phyloP scores from a whole-genome alignment of 164 flowering plant species.

The Dillenia turbinata region DNA sequence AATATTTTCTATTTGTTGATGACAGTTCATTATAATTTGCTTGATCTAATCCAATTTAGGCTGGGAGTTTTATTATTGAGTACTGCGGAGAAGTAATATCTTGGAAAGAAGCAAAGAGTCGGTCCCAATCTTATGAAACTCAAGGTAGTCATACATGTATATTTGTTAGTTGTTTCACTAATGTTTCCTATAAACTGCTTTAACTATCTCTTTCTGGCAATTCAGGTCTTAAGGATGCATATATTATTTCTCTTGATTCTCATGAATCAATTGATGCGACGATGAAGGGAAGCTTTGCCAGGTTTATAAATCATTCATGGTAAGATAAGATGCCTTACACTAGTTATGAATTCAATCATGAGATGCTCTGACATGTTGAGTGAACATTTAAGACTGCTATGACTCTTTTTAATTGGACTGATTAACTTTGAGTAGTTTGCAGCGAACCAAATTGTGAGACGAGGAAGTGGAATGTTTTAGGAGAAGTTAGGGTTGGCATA shows the following conservation, averaged over 20 bases:
- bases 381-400: background rate
- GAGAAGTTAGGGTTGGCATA: slow-evolving; percentile 93
- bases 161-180: background rate
- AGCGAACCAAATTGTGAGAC: slow-evolving; percentile 98
- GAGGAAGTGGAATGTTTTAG: slow-evolving; percentile 91
- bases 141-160: slow-evolving; percentile 40
- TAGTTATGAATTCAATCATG: too few species aligned
- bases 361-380: too few species aligned
- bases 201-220: slow-evolving; percentile 8
- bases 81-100: slow-evolving; percentile 98
- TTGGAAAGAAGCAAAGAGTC: slow-evolving; percentile 72
- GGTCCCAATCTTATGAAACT: slow-evolving; percentile 74
- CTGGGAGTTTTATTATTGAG: slow-evolving; percentile 82
- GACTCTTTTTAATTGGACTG: too few species aligned
- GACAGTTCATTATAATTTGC: too few species aligned
- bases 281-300: slow-evolving; percentile 88
- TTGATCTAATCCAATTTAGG: slow-evolving; percentile 29
- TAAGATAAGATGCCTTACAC: slow-evolving; percentile 7
- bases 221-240: slow-evolving; percentile 88
- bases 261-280: slow-evolving; percentile 89
- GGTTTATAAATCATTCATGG: slow-evolving; percentile 98
- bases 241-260: slow-evolving; percentile 75
- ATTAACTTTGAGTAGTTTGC: slow-evolving; percentile 23
- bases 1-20: too few species aligned
- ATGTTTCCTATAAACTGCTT: slow-evolving; percentile 3